Conservation (phyloP, 2,329 filamentous ascomycete genomes). For the Stachybotrys elegans region DNA sequence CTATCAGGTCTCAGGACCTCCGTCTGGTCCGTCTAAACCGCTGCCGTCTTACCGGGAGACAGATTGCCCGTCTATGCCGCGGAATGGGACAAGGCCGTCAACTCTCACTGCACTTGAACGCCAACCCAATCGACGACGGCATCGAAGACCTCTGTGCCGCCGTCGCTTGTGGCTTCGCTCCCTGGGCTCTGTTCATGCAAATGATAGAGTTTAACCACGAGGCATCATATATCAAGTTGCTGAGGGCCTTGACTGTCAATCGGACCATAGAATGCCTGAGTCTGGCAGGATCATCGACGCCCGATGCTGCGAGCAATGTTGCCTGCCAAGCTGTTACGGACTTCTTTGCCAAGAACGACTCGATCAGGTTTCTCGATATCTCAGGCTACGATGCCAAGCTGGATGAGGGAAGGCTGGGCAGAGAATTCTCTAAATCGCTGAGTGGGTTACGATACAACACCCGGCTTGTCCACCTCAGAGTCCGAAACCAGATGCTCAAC, state of each 20-base stretch:
- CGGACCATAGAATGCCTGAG: constrained; percentile 46
- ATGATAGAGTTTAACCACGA: constrained; percentile 54
- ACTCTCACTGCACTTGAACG: constrained; percentile 43
- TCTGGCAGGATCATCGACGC: constrained; percentile 48
- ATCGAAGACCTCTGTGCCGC: constrained; percentile 45
- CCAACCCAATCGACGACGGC: constrained; percentile 48
- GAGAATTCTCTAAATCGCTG: constrained; percentile 46
- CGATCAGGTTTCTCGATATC: constrained; percentile 48
- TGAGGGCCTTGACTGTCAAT: constrained; percentile 45
- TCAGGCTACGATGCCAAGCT: constrained; percentile 54
- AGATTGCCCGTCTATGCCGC: constrained; percentile 45
- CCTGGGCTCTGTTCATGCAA: constrained; percentile 45
- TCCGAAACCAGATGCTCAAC: constrained; percentile 52
- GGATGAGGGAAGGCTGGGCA: constrained; percentile 51
- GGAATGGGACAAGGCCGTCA: constrained; percentile 43
- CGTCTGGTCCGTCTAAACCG: constrained; percentile 43
- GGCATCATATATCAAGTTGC: constrained; percentile 43
- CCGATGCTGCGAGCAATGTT: constrained; percentile 38
- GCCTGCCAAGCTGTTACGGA: constrained; percentile 43
- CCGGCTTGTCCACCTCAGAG: constrained; percentile 43
- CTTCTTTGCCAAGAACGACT: constrained; percentile 47
- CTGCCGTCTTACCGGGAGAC: constrained; percentile 45
- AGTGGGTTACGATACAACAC: constrained; percentile 40
- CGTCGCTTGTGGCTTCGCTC: constrained; percentile 41
- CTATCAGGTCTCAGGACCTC: constrained; percentile 33